phyloP scores from a whole-genome alignment of 2,329 filamentous ascomycete species.

The Paraphaeosphaeria minitans region DNA sequence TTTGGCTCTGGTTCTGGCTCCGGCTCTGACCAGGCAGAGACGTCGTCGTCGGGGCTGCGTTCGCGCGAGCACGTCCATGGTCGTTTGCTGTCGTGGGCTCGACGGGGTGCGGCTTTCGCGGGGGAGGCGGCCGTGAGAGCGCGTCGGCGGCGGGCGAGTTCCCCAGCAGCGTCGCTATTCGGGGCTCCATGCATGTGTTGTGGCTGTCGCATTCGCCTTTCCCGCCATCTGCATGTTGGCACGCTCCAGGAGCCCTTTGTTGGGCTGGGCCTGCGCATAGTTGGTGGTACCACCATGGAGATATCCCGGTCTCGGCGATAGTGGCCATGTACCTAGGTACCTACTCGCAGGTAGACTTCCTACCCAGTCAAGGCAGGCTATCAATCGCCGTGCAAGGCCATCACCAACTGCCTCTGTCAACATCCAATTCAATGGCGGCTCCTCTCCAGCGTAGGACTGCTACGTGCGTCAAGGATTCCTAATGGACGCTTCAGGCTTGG shows the following conservation, averaged over 20 bases:
- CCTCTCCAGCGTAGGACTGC: no score
- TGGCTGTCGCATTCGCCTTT: neutral
- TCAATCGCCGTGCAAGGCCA: no score
- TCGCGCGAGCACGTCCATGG: conserved; percentile 16
- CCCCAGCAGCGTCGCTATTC: conserved; percentile 34
- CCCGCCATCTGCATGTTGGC: conserved; percentile 6
- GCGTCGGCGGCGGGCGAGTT: conserved; percentile 22
- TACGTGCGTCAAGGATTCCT: no score
- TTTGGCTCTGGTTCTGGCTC: conserved; percentile 9
- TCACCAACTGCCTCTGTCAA: no score
- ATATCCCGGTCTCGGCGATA: neutral
- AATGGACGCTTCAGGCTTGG: no score
- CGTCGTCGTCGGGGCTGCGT: conserved; percentile 12
- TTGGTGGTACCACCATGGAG: neutral
- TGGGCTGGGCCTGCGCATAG: neutral
- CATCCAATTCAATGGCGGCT: no score
- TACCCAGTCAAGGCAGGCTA: no score
- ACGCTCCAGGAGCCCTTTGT: neutral
- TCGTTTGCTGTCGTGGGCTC: conserved; percentile 21
- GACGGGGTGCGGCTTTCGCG: conserved; percentile 20
- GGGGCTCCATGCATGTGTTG: conserved; percentile 29
- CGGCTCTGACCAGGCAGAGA: conserved; percentile 10
- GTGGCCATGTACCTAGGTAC: no score
- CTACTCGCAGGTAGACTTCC: no score
- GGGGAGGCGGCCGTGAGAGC: conserved; percentile 15